phyloP scores from a whole-genome alignment of 2,329 filamentous ascomycete genomes.

The Hymenotorrendiella dingleyae region DNA sequence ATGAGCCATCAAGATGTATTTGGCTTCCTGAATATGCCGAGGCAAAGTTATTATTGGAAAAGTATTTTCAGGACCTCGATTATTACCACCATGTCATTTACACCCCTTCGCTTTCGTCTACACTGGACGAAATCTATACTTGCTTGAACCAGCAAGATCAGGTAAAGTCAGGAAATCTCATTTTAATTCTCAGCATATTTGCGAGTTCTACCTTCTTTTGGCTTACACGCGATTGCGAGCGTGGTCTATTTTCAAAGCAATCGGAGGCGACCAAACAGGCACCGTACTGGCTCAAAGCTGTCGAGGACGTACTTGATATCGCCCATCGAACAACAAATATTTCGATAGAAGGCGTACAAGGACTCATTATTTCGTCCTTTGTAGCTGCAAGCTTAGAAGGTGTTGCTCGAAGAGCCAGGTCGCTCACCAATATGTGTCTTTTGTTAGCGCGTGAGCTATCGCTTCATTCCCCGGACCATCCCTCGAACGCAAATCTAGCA shows the following conservation, averaged over 20 bases:
- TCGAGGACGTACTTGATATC: constrained; percentile 31
- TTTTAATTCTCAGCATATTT: neutral
- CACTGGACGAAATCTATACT: neutral
- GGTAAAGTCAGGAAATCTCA: neutral
- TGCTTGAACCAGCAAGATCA: neutral
- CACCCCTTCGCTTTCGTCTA: constrained; percentile 8
- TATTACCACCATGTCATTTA: constrained; percentile 14
- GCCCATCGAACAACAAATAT: constrained; percentile 17
- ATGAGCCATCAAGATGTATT: neutral
- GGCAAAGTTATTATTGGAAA: constrained; percentile 13
- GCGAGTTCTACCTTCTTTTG: neutral
- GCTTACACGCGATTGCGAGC: neutral
- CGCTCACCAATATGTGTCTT: neutral
- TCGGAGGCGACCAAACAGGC: constrained; percentile 28
- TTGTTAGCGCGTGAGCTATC: neutral
- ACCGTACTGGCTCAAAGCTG: constrained; percentile 27
- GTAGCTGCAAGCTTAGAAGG: neutral
- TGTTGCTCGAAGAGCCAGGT: neutral
- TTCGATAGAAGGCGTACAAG: constrained; percentile 28
- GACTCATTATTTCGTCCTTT: neutral
- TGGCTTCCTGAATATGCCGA: constrained; percentile 1
- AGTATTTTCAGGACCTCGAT: constrained; percentile 9
- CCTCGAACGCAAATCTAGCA: constrained; percentile 14
- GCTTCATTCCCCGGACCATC: neutral
- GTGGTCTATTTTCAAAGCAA: neutral